Percentiles rank a stretch among this genome's conserved stretches.
These are phyloP conservation scores for Pseudonectria foliicola DNA, from an alignment of 2,329 filamentous ascomycete species.

Conservation along the genomic window DNA sequence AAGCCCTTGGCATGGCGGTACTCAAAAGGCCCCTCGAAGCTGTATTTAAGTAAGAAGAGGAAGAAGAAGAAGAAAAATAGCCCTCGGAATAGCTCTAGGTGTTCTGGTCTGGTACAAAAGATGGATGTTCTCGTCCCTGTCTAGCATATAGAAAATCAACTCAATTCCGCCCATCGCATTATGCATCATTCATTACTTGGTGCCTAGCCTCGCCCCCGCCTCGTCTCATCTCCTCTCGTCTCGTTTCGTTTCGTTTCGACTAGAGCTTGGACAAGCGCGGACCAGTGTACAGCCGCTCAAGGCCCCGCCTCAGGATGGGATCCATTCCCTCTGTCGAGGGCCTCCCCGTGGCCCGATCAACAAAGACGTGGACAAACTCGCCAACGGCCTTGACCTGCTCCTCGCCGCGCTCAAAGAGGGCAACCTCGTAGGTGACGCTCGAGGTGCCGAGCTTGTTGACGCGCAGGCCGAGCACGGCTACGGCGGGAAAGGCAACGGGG, in stretches of 20 bases:
- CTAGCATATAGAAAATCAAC: no score
- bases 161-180: no score
- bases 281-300: slow-evolving; percentile 46
- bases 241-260: no score
- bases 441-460: slow-evolving; percentile 79
- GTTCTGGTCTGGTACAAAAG: no score
- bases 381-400: slow-evolving; percentile 73
- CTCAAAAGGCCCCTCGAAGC: no score
- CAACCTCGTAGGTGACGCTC: slow-evolving; percentile 86
- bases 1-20: no score
- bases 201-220: no score
- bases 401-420: slow-evolving; percentile 69
- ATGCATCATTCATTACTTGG: no score
- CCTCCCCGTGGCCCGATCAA: slow-evolving; percentile 64
- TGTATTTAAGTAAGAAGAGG: no score
- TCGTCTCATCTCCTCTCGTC: no score
- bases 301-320: slow-evolving; percentile 46
- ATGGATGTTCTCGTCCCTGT: slow-evolving; percentile 1
- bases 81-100: no score
- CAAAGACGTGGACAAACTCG: slow-evolving; percentile 81
- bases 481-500: slow-evolving; percentile 71
- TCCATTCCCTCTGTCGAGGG: slow-evolving; percentile 62
- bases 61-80: no score
- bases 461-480: slow-evolving; percentile 73
- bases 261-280: slow-evolving; percentile 9